phyloP scores from a whole-genome alignment of 2,329 filamentous ascomycete species.

The Fusarium acutatum region DNA sequence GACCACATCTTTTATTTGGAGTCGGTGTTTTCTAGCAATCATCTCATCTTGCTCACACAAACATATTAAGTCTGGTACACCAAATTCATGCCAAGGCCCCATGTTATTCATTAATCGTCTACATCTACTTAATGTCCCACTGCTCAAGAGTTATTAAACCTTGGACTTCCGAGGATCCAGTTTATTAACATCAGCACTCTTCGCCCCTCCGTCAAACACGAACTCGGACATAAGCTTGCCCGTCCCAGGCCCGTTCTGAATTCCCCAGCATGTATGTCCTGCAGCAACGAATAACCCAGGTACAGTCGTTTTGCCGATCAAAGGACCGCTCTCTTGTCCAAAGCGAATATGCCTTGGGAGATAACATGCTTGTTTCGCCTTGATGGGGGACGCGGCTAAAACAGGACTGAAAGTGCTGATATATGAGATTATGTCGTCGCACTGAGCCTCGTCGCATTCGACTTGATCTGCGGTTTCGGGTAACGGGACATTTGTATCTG shows the following conservation, averaged over 20 bases:
- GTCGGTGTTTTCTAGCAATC: too few species aligned
- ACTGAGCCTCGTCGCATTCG: slow-evolving; percentile 76
- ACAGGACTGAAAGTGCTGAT: slow-evolving; percentile 72
- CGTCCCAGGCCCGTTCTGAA: slow-evolving; percentile 93
- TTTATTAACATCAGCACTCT: slow-evolving; percentile 70
- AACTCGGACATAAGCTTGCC: slow-evolving; percentile 83
- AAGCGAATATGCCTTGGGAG: slow-evolving; percentile 77
- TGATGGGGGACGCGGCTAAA: slow-evolving; percentile 73
- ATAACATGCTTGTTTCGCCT: slow-evolving; percentile 89
- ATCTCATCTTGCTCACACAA: neutral
- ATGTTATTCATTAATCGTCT: neutral
- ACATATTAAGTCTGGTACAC: neutral
- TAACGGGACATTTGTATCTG: slow-evolving; percentile 77
- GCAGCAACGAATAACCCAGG: slow-evolving; percentile 82
- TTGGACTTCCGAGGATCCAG: slow-evolving; percentile 74
- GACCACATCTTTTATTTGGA: neutral
- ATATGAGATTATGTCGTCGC: slow-evolving; percentile 86
- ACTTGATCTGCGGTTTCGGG: slow-evolving; percentile 81
- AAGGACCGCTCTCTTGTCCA: slow-evolving; percentile 70
- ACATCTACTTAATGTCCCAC: neutral
- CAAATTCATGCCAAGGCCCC: neutral
- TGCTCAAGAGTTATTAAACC: slow-evolving; percentile 47
- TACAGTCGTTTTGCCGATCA: slow-evolving; percentile 79
- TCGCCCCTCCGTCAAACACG: slow-evolving; percentile 75
- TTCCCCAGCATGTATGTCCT: slow-evolving; percentile 97